These are phyloP conservation scores for Carpinus viminea DNA, from an alignment of 306 rosid genomes.

Conservation along the genomic window DNA sequence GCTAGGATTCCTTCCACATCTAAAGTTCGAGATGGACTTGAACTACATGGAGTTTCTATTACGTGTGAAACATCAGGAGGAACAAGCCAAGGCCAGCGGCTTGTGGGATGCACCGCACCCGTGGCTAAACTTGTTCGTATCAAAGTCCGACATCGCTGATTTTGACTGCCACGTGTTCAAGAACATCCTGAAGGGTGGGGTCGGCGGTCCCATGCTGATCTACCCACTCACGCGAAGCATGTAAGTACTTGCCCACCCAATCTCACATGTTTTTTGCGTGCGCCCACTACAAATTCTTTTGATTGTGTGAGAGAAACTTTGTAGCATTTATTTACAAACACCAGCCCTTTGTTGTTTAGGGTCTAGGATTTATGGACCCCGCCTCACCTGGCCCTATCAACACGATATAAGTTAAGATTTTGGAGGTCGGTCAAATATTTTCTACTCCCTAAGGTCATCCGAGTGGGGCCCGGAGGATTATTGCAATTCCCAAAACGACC, in stretches of 20 bases:
- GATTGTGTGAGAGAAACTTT: neutral
- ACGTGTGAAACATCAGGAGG: slow-evolving; percentile 86
- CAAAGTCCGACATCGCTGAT: slow-evolving; percentile 54
- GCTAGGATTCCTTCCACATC: slow-evolving; percentile 52
- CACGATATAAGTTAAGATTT: slow-evolving; percentile 57
- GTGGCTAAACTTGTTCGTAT: slow-evolving; percentile 85
- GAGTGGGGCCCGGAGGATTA: slow-evolving; percentile 37
- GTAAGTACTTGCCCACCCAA: slow-evolving; percentile 31
- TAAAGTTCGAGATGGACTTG: slow-evolving; percentile 65
- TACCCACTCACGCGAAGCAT: slow-evolving; percentile 77
- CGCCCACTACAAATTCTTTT: neutral
- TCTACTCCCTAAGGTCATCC: slow-evolving; percentile 25
- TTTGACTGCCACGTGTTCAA: slow-evolving; percentile 71
- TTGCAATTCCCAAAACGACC: neutral
- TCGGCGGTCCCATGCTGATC: slow-evolving; percentile 89
- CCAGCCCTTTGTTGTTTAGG: neutral
- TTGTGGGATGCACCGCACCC: slow-evolving; percentile 94
- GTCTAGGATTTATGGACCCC: slow-evolving; percentile 13
- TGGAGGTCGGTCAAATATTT: slow-evolving; percentile 46
- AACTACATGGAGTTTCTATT: slow-evolving; percentile 63
- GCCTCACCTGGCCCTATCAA: slow-evolving; percentile 32
- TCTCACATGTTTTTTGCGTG: neutral
- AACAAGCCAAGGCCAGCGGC: slow-evolving; percentile 63
- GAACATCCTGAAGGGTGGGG: slow-evolving; percentile 63
- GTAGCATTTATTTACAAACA: neutral